A percentile compares a stretch with the other conserved stretches of the same genome.
Evolutionary conservation across 176 grass and related monocot species (phyloP).

Genomic region (Phyllostachys edulis): DNA sequence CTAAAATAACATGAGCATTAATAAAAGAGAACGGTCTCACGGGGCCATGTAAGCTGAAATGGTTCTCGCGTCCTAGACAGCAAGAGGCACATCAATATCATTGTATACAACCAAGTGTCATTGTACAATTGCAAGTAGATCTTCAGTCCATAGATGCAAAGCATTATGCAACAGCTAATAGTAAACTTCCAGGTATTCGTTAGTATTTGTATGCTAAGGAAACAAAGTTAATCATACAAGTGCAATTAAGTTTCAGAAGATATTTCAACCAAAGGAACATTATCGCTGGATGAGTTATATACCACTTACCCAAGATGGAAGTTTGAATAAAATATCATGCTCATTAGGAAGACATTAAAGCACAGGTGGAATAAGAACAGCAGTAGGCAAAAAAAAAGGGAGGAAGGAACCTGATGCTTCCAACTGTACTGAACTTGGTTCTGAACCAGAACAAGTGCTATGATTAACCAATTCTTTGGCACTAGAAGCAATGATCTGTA

Average conservation of each 20-base stretch:
- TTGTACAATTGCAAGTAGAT: conserved; percentile 1
- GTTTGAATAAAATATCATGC: neutral
- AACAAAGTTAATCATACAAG: neutral
- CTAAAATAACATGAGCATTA: neutral
- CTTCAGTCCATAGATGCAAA: neutral
- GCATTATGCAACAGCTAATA: neutral
- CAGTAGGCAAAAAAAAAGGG: neutral
- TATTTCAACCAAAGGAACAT: neutral
- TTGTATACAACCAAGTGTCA: neutral
- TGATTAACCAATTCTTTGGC: conserved; percentile 37
- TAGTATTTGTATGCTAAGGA: conserved; percentile 2
- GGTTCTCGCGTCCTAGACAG: neutral
- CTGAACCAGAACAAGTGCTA: conserved; percentile 35
- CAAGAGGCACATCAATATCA: neutral
- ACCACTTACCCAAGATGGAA: conserved; percentile 8
- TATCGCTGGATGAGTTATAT: conserved; percentile 1
- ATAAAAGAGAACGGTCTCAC: neutral
- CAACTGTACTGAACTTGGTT: conserved; percentile 30
- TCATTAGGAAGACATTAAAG: no score
- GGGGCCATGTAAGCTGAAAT: neutral
- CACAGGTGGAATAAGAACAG: conserved; percentile 22
- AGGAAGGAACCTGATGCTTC: conserved; percentile 42
- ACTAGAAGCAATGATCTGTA: conserved; percentile 69
- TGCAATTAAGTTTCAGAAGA: conserved; percentile 13
- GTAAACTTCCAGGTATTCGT: neutral